Conservation (phyloP, 495 filamentous ascomycete genomes). For the Neurospora terricola region DNA sequence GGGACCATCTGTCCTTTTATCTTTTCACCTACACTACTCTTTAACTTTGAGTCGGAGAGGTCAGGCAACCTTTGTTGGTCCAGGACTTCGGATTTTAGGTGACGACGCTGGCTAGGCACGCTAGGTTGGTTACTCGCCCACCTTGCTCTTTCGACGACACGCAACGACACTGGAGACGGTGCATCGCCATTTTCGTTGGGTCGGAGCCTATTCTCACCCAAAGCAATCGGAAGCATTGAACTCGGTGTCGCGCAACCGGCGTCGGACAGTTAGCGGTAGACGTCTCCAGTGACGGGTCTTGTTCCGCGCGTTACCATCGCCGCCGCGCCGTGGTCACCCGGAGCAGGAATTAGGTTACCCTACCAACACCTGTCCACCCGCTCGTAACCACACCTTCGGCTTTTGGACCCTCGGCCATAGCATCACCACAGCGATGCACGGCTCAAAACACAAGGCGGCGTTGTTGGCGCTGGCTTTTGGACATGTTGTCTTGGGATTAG, state of each 20-base stretch:
- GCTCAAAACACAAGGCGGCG: slow-evolving; percentile 16
- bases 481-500: slow-evolving; percentile 4
- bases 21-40: not conserved
- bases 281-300: not conserved
- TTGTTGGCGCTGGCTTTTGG: slow-evolving; percentile 24
- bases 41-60: not conserved
- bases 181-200: not conserved
- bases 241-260: no score
- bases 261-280: not conserved
- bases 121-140: not conserved
- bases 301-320: not conserved
- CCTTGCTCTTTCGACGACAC: no score
- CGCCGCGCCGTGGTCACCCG: not conserved
- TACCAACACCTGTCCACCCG: not conserved
- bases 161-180: not conserved
- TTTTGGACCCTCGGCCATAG: not conserved
- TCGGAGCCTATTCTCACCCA: not conserved
- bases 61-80: not conserved
- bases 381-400: not conserved
- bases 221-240: no score
- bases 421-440: slow-evolving; percentile 19
- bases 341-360: not conserved
- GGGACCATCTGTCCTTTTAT: not conserved
- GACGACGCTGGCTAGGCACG: not conserved
- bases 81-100: not conserved